A percentile compares a stretch with the other conserved stretches of the same genome.
Evolutionary conservation across 1,139 yeast species (phyloP).

Genomic region (Candida sanyaensis): DNA sequence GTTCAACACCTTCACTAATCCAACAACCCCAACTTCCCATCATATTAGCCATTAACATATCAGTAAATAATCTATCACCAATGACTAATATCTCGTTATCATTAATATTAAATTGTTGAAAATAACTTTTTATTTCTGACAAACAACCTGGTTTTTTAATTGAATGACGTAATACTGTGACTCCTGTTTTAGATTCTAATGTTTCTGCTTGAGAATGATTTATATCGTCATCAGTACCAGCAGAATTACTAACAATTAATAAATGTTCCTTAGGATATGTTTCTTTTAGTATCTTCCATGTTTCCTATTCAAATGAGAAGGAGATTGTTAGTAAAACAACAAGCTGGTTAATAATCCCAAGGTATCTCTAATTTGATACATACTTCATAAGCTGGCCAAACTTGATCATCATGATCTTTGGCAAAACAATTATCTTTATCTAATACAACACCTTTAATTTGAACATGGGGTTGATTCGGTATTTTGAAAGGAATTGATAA

Average conservation of each 20-base stretch:
- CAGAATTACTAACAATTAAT: slow-evolving; percentile 87
- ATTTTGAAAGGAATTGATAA: slow-evolving; percentile 46
- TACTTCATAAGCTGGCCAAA: slow-evolving; percentile 70
- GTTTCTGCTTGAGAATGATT: slow-evolving; percentile 60
- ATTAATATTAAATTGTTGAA: slow-evolving; percentile 46
- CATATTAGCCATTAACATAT: slow-evolving; percentile 88
- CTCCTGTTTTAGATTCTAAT: slow-evolving; percentile 72
- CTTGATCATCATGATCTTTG: slow-evolving; percentile 72
- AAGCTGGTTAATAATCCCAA: no score
- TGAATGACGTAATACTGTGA: slow-evolving; percentile 73
- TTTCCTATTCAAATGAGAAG: slow-evolving; percentile 23
- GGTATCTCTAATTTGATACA: slow-evolving; percentile 12
- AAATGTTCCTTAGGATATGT: slow-evolving; percentile 67
- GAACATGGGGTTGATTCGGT: slow-evolving; percentile 25
- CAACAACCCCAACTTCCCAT: slow-evolving; percentile 90
- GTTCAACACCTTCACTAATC: slow-evolving; percentile 75
- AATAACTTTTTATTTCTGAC: slow-evolving; percentile 64
- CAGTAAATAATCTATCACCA: slow-evolving; percentile 91
- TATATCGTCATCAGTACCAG: slow-evolving; percentile 82
- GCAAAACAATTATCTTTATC: slow-evolving; percentile 98
- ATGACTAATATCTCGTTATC: slow-evolving; percentile 77
- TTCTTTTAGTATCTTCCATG: slow-evolving; percentile 58
- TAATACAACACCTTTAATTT: slow-evolving; percentile 76
- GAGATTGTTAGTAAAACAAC: slow-evolving; percentile 1
- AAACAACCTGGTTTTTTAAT: slow-evolving; percentile 91